Base-by-base conservation (phyloP, 176 grass and related monocot genomes). In the Oryza coarctata region DNA sequence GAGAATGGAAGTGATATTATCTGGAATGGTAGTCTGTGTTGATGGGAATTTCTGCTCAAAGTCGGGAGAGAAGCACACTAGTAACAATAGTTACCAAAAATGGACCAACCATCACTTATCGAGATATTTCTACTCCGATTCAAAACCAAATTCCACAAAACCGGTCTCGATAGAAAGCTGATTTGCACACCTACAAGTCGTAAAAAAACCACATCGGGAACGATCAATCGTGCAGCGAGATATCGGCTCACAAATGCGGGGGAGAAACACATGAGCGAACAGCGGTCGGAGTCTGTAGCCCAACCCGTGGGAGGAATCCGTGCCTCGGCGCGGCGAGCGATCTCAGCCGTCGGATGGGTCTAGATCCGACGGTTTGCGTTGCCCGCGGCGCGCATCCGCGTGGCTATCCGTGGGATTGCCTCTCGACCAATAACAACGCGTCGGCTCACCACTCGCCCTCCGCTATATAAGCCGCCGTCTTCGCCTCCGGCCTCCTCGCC, bases 41-140 rank as follows among this genome's bases (percentile, higher is more conserved):
- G 13, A 2, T 68, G 84, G 94, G 74, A 72, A 40, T 88, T 0
- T 50, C 5, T 1, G 0, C 25, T 47, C 67, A 71, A 87, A 93
- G 6, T 71, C n/a, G 65, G 40, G 43, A 32, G 70, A 89, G 85
- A 97, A 97, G 61, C 91, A 97, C 94, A 97, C 65, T 1, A 22
- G 58, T 61, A 58, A 11, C 44, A 69, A 60, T 65, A 4, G 36
- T 9, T 28, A 1, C 33, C 5, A 0, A 0, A 12, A 32, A 25
- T 27, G 5, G 60, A 88, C 74, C 74, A 8, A 7, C 13, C 8
- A 25, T 22, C n/a, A 68, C 45, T 74, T 0, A 0, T 2, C 3
- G 20, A 0, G 28, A 1, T 27, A 63, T 91, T 86, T 82, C 68
- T 96, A 62, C 29, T 8, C 1, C 8, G 0, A 71, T 31, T 9